Evolutionary conservation across 495 filamentous ascomycete species (phyloP).

Genomic region (Penicillium odoratum): DNA sequence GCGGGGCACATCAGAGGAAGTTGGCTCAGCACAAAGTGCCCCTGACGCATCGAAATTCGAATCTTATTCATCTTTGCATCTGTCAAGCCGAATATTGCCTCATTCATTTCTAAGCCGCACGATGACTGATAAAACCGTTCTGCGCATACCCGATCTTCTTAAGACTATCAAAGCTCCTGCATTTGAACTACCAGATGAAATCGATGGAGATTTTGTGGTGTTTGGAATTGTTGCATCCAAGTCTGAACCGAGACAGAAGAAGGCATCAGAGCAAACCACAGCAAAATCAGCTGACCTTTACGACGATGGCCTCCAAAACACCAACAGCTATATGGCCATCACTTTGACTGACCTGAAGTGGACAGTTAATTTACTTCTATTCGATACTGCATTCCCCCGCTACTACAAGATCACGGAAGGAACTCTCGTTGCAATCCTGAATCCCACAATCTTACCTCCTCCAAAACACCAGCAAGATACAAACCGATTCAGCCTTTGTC

Average conservation of each 20-base stretch:
- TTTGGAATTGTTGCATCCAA: conserved; percentile 86
- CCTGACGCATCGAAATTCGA: conserved; percentile 64
- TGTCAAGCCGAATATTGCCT: conserved; percentile 83
- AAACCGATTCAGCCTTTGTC: conserved; percentile 76
- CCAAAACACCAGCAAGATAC: conserved; percentile 68
- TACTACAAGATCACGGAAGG: conserved; percentile 90
- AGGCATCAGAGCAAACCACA: conserved; percentile 46
- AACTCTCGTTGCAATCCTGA: conserved; percentile 89
- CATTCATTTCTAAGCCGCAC: conserved; percentile 75
- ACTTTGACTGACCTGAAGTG: conserved; percentile 84
- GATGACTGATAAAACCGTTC: conserved; percentile 71
- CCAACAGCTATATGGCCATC: conserved; percentile 87
- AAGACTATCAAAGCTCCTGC: conserved; percentile 76
- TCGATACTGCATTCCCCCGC: conserved; percentile 82
- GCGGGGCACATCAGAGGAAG: conserved; percentile 19
- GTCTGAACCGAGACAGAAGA: conserved; percentile 73
- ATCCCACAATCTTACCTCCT: conserved; percentile 87
- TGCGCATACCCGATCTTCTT: conserved; percentile 79
- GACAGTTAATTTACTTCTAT: conserved; percentile 90
- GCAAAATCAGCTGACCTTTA: conserved; percentile 46
- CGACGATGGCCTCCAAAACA: conserved; percentile 57
- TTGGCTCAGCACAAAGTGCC: conserved; percentile 18
- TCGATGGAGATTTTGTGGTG: conserved; percentile 83
- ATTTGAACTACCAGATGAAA: conserved; percentile 83
- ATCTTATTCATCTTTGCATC: conserved; percentile 78